Base-by-base conservation (phyloP, 1,139 yeast species). In the Magnusiomyces magnusii region DNA sequence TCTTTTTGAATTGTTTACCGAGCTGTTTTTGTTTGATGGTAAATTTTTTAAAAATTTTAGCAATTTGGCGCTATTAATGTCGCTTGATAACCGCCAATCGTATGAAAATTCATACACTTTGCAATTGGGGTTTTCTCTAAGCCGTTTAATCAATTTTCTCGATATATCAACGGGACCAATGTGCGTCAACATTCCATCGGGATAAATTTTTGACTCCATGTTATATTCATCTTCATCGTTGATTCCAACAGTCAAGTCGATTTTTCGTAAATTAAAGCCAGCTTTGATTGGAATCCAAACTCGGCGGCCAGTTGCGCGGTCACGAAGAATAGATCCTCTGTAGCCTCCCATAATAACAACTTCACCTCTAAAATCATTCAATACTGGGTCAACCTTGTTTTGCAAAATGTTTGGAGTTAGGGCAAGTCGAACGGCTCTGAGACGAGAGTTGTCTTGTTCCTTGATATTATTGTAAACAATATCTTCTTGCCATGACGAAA, bases 201-300 rank as follows among this genome's bases (percentile, higher is more conserved):
- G 86, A 63, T 80, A 80, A 2, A 89, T 79, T 19, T 80, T 73
- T 47, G 77, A 73, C 53, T 75, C 73, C 31, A 76, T 62, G 62
- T 83, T 84, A 28, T 57, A 51, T 64, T 81, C 84, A 68, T 87
- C 96, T 57, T 83, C 83, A 58, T 79, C 84, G 0, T 72, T 74
- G 0, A 95, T 93, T 0, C 96, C 96, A 19, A 91, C 75, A 7
- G 84, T 73, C 34, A 91, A 73, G 73, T 87, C 84, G 60, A 86
- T 82, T 67, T 84, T 86, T 24, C 86, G 75, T 51, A 90, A 75
- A 65, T 88, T 84, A 58, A 91, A 79, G 0, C 97, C 96, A 0
- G 95, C 96, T 67, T 87, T 86, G 39, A 90, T 70, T 0, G 97
- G 97, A 41, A 91, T 82, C 97, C 97, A 91, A 0, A 87, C 81